phyloP scores from a whole-genome alignment of 257 asterid species.

The Solanum stenotomum region DNA sequence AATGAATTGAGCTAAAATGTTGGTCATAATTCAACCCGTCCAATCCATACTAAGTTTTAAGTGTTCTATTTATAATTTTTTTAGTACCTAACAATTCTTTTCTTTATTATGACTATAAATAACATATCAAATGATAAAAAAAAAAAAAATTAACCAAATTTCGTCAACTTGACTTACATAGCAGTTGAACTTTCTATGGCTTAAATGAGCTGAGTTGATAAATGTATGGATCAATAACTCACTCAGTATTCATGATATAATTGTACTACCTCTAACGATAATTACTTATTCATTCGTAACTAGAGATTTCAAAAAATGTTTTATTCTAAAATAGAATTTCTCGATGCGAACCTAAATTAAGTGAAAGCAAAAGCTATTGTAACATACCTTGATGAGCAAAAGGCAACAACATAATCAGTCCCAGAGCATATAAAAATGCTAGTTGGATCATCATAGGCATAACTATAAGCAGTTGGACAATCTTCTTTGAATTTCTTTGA shows the following conservation, averaged over 20 bases:
- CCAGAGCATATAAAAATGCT: constrained; percentile 69
- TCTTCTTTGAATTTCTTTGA: constrained; percentile 63
- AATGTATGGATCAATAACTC: neutral
- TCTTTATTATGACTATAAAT: no score
- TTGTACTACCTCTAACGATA: no score
- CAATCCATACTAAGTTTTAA: neutral
- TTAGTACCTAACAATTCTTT: no score
- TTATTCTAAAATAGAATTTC: neutral
- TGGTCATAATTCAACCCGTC: neutral
- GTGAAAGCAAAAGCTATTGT: no score
- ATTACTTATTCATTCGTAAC: neutral
- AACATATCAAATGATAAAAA: no score
- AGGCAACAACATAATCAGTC: constrained; percentile 59
- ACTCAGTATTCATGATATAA: fast-evolving
- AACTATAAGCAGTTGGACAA: constrained; percentile 82
- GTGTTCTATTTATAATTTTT: no score
- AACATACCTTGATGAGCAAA: constrained; percentile 58
- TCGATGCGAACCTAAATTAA: neutral
- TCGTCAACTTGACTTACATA: no score
- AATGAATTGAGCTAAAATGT: no score
- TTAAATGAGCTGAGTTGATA: no score
- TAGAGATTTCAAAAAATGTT: neutral
- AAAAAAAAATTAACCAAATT: no score
- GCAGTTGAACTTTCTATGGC: neutral
- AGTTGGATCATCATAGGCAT: constrained; percentile 87